Conservation (phyloP, 768 basidiomycete species). For the Boletus eberwhitei region DNA sequence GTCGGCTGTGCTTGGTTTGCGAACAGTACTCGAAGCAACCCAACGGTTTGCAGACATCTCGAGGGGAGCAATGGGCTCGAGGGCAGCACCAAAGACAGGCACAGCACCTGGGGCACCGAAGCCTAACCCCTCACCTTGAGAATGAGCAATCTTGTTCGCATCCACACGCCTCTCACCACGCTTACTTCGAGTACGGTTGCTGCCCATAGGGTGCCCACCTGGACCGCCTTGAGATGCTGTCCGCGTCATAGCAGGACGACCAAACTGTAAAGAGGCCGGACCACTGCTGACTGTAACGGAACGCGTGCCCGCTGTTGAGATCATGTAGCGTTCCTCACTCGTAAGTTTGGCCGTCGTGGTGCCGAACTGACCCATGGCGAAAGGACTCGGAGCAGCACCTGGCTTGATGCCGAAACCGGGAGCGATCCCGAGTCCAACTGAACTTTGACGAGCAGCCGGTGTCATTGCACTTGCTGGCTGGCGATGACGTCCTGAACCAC, state of each 20-base stretch:
- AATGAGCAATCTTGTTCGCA: slow-evolving; percentile 40
- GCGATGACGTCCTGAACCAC: slow-evolving; percentile 62
- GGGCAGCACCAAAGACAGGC: slow-evolving; percentile 25
- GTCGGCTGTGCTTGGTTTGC: slow-evolving; percentile 41
- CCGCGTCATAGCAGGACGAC: slow-evolving; percentile 64
- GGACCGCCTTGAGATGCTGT: slow-evolving; percentile 65
- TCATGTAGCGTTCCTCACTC: slow-evolving; percentile 66
- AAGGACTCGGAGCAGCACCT: slow-evolving; percentile 25
- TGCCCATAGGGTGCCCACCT: slow-evolving; percentile 45
- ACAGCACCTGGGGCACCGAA: slow-evolving; percentile 31
- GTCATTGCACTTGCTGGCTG: slow-evolving; percentile 43
- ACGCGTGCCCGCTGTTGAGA: slow-evolving; percentile 43
- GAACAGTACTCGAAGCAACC: slow-evolving; percentile 50
- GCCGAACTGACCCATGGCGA: slow-evolving; percentile 69
- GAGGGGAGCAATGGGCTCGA: slow-evolving; percentile 77
- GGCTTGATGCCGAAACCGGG: slow-evolving; percentile 31
- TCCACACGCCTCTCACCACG: slow-evolving; percentile 80
- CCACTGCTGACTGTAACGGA: slow-evolving; percentile 56
- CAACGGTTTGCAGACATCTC: slow-evolving; percentile 81
- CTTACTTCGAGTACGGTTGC: slow-evolving; percentile 70
- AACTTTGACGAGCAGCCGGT: slow-evolving; percentile 44
- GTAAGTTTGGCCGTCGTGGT: slow-evolving; percentile 54
- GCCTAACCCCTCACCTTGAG: slow-evolving; percentile 35
- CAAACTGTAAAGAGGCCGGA: slow-evolving; percentile 45
- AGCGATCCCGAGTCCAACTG: slow-evolving; percentile 45